Evolutionary conservation across 2,329 filamentous ascomycete genomes (phyloP).

Genomic region (Pezicula rhizophila): DNA sequence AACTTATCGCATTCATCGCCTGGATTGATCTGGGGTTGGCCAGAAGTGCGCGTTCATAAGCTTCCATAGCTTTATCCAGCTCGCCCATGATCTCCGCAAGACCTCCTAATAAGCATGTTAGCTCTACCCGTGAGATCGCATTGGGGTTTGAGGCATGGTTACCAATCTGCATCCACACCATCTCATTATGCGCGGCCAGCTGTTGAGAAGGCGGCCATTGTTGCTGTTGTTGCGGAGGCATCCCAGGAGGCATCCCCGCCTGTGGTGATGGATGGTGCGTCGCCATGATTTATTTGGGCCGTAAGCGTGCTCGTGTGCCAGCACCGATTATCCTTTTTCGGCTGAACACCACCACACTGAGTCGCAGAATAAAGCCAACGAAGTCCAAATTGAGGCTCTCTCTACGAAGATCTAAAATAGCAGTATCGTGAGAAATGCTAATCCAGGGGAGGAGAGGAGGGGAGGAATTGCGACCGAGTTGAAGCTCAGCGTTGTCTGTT

Average conservation of each 20-base stretch:
- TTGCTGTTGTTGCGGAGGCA: slow-evolving; percentile 19
- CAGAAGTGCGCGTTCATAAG: slow-evolving; percentile 83
- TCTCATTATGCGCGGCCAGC: slow-evolving; percentile 74
- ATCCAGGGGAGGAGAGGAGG: no score
- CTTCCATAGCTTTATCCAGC: slow-evolving; percentile 79
- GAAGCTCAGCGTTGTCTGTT: no score
- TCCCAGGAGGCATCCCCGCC: slow-evolving; percentile 51
- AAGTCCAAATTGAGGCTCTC: no score
- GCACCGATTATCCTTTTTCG: background rate
- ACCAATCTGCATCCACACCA: slow-evolving; percentile 91
- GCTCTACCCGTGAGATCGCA: slow-evolving; percentile 12
- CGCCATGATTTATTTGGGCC: slow-evolving; percentile 18
- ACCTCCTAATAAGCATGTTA: slow-evolving; percentile 52
- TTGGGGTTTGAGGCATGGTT: slow-evolving; percentile 26
- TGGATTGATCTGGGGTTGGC: slow-evolving; percentile 84
- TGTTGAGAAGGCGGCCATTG: slow-evolving; percentile 54
- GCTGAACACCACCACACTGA: background rate
- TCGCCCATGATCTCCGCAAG: slow-evolving; percentile 84
- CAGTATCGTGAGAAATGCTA: no score
- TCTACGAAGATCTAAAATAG: no score
- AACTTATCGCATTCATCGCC: slow-evolving; percentile 91
- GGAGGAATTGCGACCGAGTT: no score
- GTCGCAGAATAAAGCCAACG: no score
- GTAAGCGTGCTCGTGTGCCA: background rate
- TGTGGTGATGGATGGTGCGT: slow-evolving; percentile 28